Evolutionary conservation across 176 grass and related monocot genomes (phyloP), one percentile per base, ranked within the genome.

Genomic region (Oryza australiensis): DNA sequence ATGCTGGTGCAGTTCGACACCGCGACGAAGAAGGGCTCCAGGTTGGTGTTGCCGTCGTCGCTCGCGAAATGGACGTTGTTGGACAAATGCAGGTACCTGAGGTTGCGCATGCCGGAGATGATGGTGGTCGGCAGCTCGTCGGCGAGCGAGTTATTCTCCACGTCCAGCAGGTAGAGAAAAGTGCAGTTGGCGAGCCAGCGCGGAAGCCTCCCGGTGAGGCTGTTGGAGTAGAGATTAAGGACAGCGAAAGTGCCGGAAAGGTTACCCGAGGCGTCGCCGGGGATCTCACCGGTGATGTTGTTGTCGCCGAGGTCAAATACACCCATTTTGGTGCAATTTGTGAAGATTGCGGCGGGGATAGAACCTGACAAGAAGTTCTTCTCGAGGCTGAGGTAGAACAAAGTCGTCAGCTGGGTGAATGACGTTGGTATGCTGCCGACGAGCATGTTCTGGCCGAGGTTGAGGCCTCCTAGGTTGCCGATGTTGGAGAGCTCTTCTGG

Each of bases 161-260:
- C 84, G 20, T 94, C 95, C 14, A 98, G 34, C 43, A 13, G 0
- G 0, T 3, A 0, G 5, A 98, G 84, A 1, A 0, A 0, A 0
- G 88, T 75, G 49, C 88, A 94, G 67, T 94, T 98, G 3, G 90
- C 72, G 0, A 98, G 84, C 95, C 95, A 98, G 12, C 63, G 30
- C 1, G 95, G 95, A 4, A 98, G 71, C 9, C 11, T 87, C 35
- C 95, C 92, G 0, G 29, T 86, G 5, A 98, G 75, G 0, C 18
- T 66, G 76, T 98, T 93, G 12, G 57, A 86, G 67, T 98, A 98
- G 63, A 98, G 79, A 75, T 82, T 83, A 63, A 98, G 57, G 24
- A 29, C 29, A 0, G 1, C 0, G 0, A 79, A 11, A 32, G 7
- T 5, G 9, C 13, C 0, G 0, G 22, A 23, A 8, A 87, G 2